Evolutionary conservation across 768 basidiomycete genomes (phyloP).

Genomic region (Hericium coralloides): DNA sequence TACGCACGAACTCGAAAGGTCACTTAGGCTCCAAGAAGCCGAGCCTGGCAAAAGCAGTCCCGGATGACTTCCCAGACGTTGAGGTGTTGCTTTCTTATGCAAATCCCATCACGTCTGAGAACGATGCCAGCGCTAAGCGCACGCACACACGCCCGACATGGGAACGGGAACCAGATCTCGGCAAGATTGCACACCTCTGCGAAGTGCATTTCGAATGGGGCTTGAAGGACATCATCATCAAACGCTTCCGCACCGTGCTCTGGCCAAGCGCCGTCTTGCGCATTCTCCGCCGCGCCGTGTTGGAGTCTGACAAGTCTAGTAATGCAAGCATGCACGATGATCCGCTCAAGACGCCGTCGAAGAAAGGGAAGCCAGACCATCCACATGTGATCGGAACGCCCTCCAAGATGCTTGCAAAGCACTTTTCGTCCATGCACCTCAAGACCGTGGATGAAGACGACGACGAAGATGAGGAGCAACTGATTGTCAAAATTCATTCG

Average conservation of each 20-base stretch:
- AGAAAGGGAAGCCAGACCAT: background rate
- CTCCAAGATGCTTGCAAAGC: constrained; percentile 42
- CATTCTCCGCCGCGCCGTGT: constrained; percentile 54
- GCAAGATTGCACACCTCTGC: constrained; percentile 66
- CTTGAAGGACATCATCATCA: constrained; percentile 69
- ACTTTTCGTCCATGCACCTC: constrained; percentile 41
- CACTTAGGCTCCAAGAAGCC: constrained; percentile 55
- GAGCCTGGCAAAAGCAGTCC: constrained; percentile 54
- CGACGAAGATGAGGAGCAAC: constrained; percentile 28
- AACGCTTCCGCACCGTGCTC: constrained; percentile 74
- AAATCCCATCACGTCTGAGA: constrained; percentile 67
- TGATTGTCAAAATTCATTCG: constrained; percentile 61
- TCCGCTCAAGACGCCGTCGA: constrained; percentile 8
- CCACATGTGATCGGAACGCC: constrained; percentile 27
- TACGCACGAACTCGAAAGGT: constrained; percentile 60
- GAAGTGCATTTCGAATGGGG: constrained; percentile 94
- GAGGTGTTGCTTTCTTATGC: constrained; percentile 73
- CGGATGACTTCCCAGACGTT: constrained; percentile 61
- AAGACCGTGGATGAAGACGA: constrained; percentile 19
- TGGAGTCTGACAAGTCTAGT: constrained; percentile 23
- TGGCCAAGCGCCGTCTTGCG: constrained; percentile 72
- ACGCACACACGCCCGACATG: constrained; percentile 28
- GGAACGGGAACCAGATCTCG: constrained; percentile 55
- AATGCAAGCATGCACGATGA: constrained; percentile 8
- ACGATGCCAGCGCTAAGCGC: constrained; percentile 31